Evolutionary conservation across 352 stramenopile genomes (phyloP).

Genomic region (Globisporangium uncinulatum): DNA sequence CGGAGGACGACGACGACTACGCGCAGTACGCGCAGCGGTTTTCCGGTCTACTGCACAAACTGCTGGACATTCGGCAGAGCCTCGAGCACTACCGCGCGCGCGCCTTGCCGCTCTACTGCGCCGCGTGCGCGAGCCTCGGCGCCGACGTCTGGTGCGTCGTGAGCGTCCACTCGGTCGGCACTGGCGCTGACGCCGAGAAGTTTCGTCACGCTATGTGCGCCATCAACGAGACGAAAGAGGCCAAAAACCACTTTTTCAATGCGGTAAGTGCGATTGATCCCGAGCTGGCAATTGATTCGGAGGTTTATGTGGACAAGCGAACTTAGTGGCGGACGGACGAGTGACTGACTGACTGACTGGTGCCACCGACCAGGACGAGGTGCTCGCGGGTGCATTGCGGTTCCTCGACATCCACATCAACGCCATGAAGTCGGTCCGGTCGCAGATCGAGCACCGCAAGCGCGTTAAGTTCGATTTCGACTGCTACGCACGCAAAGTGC

Average conservation of each 20-base stretch:
- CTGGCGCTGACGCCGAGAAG: constrained; percentile 58
- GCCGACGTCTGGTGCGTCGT: constrained; percentile 74
- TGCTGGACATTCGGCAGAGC: constrained; percentile 68
- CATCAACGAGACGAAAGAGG: constrained; percentile 71
- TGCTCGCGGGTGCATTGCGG: constrained; percentile 48
- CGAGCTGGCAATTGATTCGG: too few relatives aligned
- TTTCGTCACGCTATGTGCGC: constrained; percentile 70
- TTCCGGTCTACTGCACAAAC: constrained; percentile 53
- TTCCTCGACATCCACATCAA: constrained; percentile 76
- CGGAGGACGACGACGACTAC: constrained; percentile 31
- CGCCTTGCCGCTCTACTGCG: constrained; percentile 55
- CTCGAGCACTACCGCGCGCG: constrained; percentile 59
- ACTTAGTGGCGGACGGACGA: too few relatives aligned
- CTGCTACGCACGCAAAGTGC: constrained; percentile 54
- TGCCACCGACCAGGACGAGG: constrained; percentile 33
- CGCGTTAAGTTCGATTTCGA: constrained; percentile 68
- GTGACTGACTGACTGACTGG: not conserved
- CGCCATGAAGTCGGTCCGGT: constrained; percentile 67
- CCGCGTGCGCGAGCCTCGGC: constrained; percentile 51
- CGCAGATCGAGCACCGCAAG: constrained; percentile 65
- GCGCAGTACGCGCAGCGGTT: constrained; percentile 71
- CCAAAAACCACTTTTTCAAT: constrained; percentile 73
- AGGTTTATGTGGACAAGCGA: too few relatives aligned
- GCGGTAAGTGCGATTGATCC: constrained; percentile 21
- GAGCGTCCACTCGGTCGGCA: constrained; percentile 54